Base-by-base conservation (phyloP, 139 green algal genomes). In the Coelastrella sp. region DNA sequence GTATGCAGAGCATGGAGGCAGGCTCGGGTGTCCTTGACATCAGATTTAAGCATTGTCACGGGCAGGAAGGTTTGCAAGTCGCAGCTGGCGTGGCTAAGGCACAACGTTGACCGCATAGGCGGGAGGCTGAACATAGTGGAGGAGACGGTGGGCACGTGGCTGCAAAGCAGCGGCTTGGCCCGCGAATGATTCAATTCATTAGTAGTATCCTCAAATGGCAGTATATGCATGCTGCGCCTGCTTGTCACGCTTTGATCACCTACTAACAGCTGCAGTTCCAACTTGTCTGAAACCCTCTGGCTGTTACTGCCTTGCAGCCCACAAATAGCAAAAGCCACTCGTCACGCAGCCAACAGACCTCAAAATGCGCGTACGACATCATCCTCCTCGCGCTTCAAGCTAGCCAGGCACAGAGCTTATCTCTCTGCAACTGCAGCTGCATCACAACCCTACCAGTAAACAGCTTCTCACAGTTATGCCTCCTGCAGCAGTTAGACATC, bases 1-100 rank as follows among this genome's bases (percentile, higher is more conserved):
- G 79, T 85, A 14, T 85, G 79, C 57, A 56, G 57, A 6, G 79
- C 20, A 19, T 85, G 79, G 79, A 61, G 57, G 60, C 19, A 85
- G 17, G 56, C 56, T 85, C 60, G 57, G 17, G 61, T 64, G 14
- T 11, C 47, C 7, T 22, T 85, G 61, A 14, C 56, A 57, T 73
- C 79, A 71, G 57, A 85, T 4, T 56, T 85, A n/a, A 19, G 54
- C 7, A 68, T 85, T 32, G 19, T 22, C 19, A 47, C 13, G 19
- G 32, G 57, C 19, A 47, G 11, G 57, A 85, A 85, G 57, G 17
- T 54, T n/a, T 64, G 61, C 57, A 64, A 61, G 79, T 23, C 17
- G 6, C 79, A 85, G 79, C 57, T 57, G 56, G 60, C 79, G 57
- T 85, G 79, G 79, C 57, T 85, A 17, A 32, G 14, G 13, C 57